These are phyloP conservation scores for Phyllosticta citribraziliensis DNA, from an alignment of 2,329 filamentous ascomycete species.

Conservation along the genomic window DNA sequence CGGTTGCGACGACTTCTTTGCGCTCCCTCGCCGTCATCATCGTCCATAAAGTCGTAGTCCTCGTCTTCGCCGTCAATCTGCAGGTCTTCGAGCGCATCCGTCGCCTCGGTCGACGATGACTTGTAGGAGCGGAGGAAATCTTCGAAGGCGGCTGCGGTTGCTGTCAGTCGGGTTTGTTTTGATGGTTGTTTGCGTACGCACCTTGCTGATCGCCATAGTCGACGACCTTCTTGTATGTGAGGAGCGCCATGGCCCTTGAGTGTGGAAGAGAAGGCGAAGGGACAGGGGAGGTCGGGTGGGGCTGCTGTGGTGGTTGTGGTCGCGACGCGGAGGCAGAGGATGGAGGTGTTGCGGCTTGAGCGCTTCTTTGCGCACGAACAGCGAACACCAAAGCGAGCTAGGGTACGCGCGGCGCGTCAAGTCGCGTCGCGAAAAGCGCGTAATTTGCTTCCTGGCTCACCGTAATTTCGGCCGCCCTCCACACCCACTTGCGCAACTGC, in stretches of 20 bases:
- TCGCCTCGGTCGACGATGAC: slow-evolving; percentile 58
- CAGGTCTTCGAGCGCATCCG: slow-evolving; percentile 73
- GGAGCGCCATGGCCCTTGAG: slow-evolving; percentile 63
- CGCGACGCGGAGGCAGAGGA: neutral
- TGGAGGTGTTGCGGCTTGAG: neutral
- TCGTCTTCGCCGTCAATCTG: slow-evolving; percentile 87
- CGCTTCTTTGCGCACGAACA: slow-evolving; percentile 6
- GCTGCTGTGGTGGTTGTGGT: neutral
- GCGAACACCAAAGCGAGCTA: neutral
- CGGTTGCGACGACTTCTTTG: slow-evolving; percentile 29
- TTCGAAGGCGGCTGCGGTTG: slow-evolving; percentile 61
- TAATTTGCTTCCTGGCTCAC: neutral
- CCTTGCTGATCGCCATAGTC: slow-evolving; percentile 82
- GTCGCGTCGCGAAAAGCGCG: neutral
- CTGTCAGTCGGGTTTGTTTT: slow-evolving; percentile 23
- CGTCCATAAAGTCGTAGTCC: slow-evolving; percentile 89
- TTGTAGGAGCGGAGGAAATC: slow-evolving; percentile 86
- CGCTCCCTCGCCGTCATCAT: slow-evolving; percentile 53
- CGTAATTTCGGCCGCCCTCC: neutral
- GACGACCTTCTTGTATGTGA: slow-evolving; percentile 67
- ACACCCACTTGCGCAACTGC: neutral
- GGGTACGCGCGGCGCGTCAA: neutral
- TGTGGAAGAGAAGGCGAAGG: neutral
- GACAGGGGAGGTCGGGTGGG: neutral
- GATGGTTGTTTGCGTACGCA: slow-evolving; percentile 33